Base-by-base conservation (phyloP, 1,284 basidiomycete species). In the Gymnopus androsaceus region DNA sequence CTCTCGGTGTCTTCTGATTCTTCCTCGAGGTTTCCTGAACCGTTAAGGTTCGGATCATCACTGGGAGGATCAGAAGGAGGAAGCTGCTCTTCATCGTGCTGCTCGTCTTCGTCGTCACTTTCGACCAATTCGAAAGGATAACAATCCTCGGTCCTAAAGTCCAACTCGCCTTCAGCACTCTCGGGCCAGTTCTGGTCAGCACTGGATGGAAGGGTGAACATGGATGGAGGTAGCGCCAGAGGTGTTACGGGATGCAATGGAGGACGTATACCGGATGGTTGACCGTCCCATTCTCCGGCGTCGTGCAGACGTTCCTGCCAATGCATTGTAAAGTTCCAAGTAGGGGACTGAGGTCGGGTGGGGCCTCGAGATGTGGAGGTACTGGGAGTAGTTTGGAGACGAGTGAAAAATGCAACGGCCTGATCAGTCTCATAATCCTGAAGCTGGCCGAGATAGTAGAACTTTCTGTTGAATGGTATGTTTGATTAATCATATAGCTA, bases 251-350 rank as follows among this genome's bases (percentile, higher is more conserved):
- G 23, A 45, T 19, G 40, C 28, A 30, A 30, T 28, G 33, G 19
- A 45, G 51, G 51, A 37, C 46, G 51, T 42, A 53, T 53, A 46
- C 27, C 41, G 8, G 45, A 23, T n/a, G 46, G 28, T 6, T 28
- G 31, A 7, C 51, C 51, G 37, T 53, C 51, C 51, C 51, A 53
- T 9, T 45, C 51, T 25, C 51, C 51, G 5, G 51, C 41, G 36
- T 53, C 23, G 12, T 45, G 51, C 14, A 44, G 33, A 19, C 51
- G 40, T n/a, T 44, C 41, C 33, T 53, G 31, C 51, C 51, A 53
- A 28, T 53, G 51, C 23, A 28, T 11, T 15, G 2, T 19, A 15
- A 44, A 25, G 21, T 45, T 33, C 51, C 51, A 53, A 14, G 51
- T 53, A 17, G 51, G 51, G 11, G 51, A 53, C 31, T 45, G 44